Conservation (phyloP, 257 asterid species). For the Jaltomata sinuosa region DNA sequence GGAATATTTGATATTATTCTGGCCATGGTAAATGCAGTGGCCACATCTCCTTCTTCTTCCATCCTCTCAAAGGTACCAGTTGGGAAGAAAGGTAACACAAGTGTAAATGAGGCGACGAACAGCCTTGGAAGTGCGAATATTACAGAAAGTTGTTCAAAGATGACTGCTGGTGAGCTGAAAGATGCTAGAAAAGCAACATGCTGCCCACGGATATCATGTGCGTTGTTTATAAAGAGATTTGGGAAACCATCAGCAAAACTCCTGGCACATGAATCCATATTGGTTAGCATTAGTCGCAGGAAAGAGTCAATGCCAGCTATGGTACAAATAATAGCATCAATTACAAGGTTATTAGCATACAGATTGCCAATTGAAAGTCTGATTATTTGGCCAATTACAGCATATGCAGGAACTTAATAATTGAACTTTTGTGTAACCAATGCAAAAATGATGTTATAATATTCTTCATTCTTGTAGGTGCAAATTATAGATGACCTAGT, state of each 20-base stretch:
- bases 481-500: too few species aligned
- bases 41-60: conserved; percentile 97
- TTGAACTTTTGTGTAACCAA: background rate
- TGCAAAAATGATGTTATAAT: background rate
- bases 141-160: conserved; percentile 93
- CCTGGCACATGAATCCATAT: conserved; percentile 34
- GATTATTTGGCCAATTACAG: background rate
- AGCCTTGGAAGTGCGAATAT: conserved; percentile 90
- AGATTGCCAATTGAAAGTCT: background rate
- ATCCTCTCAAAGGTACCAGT: conserved; percentile 89
- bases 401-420: background rate
- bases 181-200: conserved; percentile 91
- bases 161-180: conserved; percentile 84
- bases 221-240: conserved; percentile 82
- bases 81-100: conserved; percentile 87
- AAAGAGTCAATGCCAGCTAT: background rate
- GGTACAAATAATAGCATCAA: background rate
- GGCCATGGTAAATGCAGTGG: conserved; percentile 95
- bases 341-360: background rate
- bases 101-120: conserved; percentile 72
- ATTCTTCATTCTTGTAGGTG: too few species aligned
- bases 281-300: background rate
- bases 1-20: conserved; percentile 85
- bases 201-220: conserved; percentile 82
- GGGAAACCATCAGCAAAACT: conserved; percentile 93